Evolutionary conservation across 371 early-diverging fungal species (phyloP).

Genomic region (Capillidium heterosporum): DNA sequence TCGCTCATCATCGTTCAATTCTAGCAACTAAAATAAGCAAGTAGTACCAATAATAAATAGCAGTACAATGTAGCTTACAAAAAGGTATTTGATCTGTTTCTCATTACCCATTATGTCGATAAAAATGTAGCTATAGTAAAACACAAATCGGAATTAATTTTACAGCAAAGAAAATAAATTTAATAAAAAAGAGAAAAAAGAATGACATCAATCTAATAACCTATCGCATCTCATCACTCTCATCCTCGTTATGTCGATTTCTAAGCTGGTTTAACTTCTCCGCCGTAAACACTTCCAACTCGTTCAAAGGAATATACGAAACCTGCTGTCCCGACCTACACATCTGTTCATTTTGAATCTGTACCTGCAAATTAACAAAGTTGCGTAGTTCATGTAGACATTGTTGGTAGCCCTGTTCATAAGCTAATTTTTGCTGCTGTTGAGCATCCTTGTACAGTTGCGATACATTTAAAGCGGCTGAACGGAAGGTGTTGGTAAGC

Average conservation of each 20-base stretch:
- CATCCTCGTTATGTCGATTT: neutral
- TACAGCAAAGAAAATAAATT: no score
- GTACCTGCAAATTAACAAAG: constrained; percentile 28
- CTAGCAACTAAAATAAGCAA: no score
- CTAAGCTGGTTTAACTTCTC: neutral
- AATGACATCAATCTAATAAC: no score
- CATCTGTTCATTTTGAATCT: constrained; percentile 8
- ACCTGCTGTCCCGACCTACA: neutral
- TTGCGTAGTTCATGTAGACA: constrained; percentile 46
- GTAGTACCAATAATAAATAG: no score
- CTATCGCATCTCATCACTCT: no score
- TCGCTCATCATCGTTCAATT: no score
- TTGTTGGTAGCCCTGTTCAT: constrained; percentile 47
- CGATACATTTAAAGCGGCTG: constrained; percentile 47
- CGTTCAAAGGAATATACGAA: neutral
- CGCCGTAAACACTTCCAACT: neutral
- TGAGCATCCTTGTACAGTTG: constrained; percentile 49
- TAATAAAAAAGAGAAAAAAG: no score
- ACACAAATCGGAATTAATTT: no score
- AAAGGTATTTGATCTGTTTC: no score
- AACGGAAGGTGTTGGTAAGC: constrained; percentile 22
- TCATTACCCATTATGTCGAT: no score
- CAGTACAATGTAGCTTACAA: no score
- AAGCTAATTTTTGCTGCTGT: constrained; percentile 36
- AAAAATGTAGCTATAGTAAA: no score